phyloP scores from a whole-genome alignment of 257 asterid genomes.

The Solanum paucissectum region DNA sequence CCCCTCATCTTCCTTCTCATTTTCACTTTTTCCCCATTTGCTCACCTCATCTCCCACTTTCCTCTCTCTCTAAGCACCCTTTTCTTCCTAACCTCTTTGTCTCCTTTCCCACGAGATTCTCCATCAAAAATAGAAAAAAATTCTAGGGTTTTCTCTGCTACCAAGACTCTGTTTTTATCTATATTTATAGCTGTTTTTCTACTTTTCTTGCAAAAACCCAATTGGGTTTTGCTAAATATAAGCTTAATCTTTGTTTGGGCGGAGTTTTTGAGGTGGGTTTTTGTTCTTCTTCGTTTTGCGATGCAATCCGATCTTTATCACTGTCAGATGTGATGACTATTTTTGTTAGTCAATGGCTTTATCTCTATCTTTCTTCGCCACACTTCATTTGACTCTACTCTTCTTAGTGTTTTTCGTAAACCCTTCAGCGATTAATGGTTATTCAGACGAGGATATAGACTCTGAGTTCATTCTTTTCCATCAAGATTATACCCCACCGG shows the following conservation, averaged over 20 bases:
- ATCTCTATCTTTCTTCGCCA: background rate
- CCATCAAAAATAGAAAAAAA: background rate
- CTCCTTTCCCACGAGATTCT: background rate
- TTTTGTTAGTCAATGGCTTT: slow-evolving; percentile 36
- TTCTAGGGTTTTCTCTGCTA: background rate
- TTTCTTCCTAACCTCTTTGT: background rate
- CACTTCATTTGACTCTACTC: background rate
- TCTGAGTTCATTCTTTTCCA: slow-evolving; percentile 49
- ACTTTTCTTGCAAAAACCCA: background rate
- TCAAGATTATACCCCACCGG: slow-evolving; percentile 97
- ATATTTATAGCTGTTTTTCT: background rate
- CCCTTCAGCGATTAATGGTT: slow-evolving; percentile 24
- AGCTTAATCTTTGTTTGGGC: background rate
- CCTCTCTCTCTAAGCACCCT: background rate
- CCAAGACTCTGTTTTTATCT: background rate
- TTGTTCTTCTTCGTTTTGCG: slow-evolving; percentile 2
- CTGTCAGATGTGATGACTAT: slow-evolving; percentile 52
- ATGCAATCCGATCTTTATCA: slow-evolving; percentile 27
- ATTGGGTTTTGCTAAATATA: background rate
- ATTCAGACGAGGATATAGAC: slow-evolving; percentile 28
- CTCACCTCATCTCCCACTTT: background rate
- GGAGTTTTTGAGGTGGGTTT: slow-evolving; percentile 9
- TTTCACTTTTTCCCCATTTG: background rate
- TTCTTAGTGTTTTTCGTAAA: slow-evolving; percentile 8
- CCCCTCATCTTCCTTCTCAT: background rate